Base-by-base conservation (phyloP, 805 yeast genomes). In the Monosporozyma aquatica region DNA sequence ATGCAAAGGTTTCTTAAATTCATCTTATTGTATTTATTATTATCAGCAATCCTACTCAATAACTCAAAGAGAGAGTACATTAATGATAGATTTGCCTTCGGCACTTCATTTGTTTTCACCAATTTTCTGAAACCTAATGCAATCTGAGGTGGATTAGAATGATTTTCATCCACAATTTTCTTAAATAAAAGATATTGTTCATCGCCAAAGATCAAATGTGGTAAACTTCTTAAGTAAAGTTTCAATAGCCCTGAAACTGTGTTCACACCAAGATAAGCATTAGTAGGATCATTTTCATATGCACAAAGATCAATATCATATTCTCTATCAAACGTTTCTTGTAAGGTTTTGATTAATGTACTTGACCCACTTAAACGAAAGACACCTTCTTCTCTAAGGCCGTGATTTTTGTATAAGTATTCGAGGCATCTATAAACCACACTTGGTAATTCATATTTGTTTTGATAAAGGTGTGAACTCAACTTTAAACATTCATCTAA, bases 321-420 rank as follows among this genome's bases (percentile, higher is more conserved):
- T 5, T 72, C 69, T 10, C 59, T 68, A 56, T 87, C 85, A 66
- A 83, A 90, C 37, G 65, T 69, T 37, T 76, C 84, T 53, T 80
- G 84, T 45, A 85, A 69, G 32, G 69, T 74, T 48, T 80, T 76
- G 30, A 85, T 86, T 41, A 81, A 71, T 1, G 87, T 73, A 43
- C 87, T 82, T 28, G 95, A 85, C 4, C 97, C 97, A 62, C 89
- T 85, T 44, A 87, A 67, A 47, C 98, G 71, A 67, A 92, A 92
- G 3, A 90, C 75, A 9, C 98, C 98, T 55, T 87, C 95, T 59
- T 86, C 92, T 47, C 74, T 74, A n/a, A 80, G 68, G 0, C 95
- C 95, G 18, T 80, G 77, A 21, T 79, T 73, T 29, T 68, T 71
- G 39, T 72, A 70, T 39, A 90, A 67, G 50, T 72, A 84, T 43